These are phyloP conservation scores for Babesia ovis DNA, from an alignment of 169 alveolate genomes.

Conservation along the genomic window DNA sequence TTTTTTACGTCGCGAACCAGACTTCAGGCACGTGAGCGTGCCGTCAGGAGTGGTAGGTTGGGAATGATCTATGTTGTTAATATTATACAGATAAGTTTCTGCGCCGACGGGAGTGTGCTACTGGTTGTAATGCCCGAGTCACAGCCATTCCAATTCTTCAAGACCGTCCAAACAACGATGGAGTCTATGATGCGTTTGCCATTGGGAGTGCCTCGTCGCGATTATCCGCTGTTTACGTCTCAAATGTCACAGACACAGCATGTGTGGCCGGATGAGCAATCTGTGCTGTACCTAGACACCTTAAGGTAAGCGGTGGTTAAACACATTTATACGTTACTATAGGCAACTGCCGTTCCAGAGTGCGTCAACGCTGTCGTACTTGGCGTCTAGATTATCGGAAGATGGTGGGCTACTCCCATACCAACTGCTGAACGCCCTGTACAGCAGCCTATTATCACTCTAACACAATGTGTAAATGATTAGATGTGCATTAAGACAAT, in stretches of 20 bases:
- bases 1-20: conserved; percentile 39
- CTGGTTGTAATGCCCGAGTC: conserved; percentile 38
- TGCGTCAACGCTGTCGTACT: neutral
- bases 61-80: neutral
- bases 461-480: neutral
- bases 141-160: conserved; percentile 14
- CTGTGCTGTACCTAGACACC: conserved; percentile 15
- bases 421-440: conserved; percentile 34
- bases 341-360: conserved; percentile 26
- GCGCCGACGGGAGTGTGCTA: conserved; percentile 40
- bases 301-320: neutral
- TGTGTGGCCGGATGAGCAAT: conserved; percentile 46
- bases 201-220: conserved; percentile 21
- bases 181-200: conserved; percentile 4
- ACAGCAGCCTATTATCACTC: conserved; percentile 6
- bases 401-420: conserved; percentile 12
- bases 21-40: neutral
- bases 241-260: conserved; percentile 54
- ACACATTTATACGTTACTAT: neutral
- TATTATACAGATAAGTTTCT: conserved; percentile 24
- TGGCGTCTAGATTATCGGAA: conserved; percentile 1
- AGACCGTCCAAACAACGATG: conserved; percentile 6
- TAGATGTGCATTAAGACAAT: neutral
- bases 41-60: conserved; percentile 17
- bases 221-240: conserved; percentile 29